phyloP scores from a whole-genome alignment of 2,329 filamentous ascomycete species.

The Alternaria dauci region DNA sequence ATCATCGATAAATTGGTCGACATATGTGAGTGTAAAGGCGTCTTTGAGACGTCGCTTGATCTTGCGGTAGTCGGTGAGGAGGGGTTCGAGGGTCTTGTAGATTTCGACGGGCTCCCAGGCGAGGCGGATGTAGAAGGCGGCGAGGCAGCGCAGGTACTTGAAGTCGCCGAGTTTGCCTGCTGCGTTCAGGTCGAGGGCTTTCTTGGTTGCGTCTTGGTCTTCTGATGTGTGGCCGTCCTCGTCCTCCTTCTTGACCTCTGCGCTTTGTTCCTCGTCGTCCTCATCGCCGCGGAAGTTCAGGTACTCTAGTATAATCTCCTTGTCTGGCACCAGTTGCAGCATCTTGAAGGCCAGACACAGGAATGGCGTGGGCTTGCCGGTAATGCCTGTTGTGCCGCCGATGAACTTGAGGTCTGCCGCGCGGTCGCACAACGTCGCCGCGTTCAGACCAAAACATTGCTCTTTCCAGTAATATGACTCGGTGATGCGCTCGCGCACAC shows the following conservation, averaged over 20 bases:
- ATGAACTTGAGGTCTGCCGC: slow-evolving; percentile 85
- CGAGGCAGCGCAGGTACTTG: slow-evolving; percentile 86
- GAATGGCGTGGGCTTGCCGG: slow-evolving; percentile 90
- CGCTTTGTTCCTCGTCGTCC: slow-evolving; percentile 25
- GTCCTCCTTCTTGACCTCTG: slow-evolving; percentile 48
- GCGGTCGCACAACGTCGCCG: slow-evolving; percentile 81
- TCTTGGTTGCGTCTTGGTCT: slow-evolving; percentile 14
- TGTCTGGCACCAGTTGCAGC: slow-evolving; percentile 82
- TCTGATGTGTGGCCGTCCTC: slow-evolving; percentile 8
- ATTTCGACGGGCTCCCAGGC: slow-evolving; percentile 85
- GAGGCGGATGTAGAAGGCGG: slow-evolving; percentile 90
- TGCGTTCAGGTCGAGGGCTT: slow-evolving; percentile 39
- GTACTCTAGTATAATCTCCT: slow-evolving; percentile 82
- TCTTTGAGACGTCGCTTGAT: slow-evolving; percentile 77
- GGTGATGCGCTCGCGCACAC: slow-evolving; percentile 92
- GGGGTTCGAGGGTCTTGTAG: slow-evolving; percentile 80
- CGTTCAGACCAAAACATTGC: slow-evolving; percentile 95
- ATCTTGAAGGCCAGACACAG: slow-evolving; percentile 95
- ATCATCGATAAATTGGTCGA: slow-evolving; percentile 96
- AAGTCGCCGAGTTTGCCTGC: slow-evolving; percentile 55
- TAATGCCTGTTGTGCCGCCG: slow-evolving; percentile 84
- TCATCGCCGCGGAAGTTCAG: slow-evolving; percentile 63
- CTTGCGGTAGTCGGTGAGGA: slow-evolving; percentile 83
- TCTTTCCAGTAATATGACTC: slow-evolving; percentile 99
- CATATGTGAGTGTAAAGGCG: slow-evolving; percentile 77